phyloP scores from a whole-genome alignment of 495 filamentous ascomycete genomes.

The Penicillium goetzii region DNA sequence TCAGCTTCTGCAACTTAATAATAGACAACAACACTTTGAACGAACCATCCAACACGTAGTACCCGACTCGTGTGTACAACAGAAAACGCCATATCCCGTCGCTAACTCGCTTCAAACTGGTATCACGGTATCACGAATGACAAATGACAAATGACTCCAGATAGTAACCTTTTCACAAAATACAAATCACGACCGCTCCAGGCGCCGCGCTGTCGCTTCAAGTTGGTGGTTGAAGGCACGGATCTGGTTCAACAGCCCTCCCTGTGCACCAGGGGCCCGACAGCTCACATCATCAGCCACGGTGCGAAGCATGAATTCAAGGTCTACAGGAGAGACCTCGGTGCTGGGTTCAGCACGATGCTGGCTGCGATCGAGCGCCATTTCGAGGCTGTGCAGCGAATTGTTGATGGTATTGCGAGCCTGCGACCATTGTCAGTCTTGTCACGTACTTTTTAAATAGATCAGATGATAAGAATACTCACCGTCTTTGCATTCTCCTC shows the following conservation, averaged over 20 bases:
- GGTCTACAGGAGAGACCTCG: constrained; percentile 36
- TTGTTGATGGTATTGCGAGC: constrained; percentile 50
- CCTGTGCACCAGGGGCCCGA: constrained; percentile 41
- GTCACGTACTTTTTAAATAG: neutral
- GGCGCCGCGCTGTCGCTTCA: constrained; percentile 38
- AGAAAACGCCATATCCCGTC: neutral
- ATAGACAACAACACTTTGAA: neutral
- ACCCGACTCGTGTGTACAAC: neutral
- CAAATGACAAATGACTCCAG: constrained; percentile 17
- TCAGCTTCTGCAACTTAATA: neutral
- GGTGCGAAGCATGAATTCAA: constrained; percentile 49
- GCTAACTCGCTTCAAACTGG: constrained; percentile 7
- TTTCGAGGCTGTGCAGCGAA: constrained; percentile 48
- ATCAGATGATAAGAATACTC: constrained; percentile 14
- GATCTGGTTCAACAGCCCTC: constrained; percentile 48
- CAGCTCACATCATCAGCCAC: constrained; percentile 49
- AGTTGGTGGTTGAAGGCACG: constrained; percentile 51
- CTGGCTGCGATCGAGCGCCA: constrained; percentile 50
- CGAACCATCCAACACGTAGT: neutral
- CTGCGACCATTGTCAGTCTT: constrained; percentile 30
- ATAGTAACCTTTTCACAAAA: neutral
- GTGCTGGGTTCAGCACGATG: constrained; percentile 25
- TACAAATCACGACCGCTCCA: constrained; percentile 30
- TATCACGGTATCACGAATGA: constrained; percentile 11
- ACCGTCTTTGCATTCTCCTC: constrained; percentile 46